Percentiles rank a stretch among this genome's conserved stretches.
phyloP scores from a whole-genome alignment of 2,329 filamentous ascomycete species.

The Fusarium stilboides region DNA sequence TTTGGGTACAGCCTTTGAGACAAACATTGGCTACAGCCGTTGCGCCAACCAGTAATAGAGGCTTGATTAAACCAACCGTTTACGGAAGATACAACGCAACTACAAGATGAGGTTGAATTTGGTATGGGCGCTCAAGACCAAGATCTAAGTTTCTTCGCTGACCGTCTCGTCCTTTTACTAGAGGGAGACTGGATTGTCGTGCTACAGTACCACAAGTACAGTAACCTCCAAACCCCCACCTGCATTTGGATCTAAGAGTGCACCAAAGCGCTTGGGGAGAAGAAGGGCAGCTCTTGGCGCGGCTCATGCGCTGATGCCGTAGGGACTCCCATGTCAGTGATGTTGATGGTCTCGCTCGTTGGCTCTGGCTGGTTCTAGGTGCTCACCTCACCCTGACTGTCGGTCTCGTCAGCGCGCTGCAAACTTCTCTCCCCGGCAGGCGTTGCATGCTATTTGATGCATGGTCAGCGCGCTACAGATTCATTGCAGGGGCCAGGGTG shows the following conservation, averaged over 20 bases:
- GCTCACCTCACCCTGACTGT: slow-evolving; percentile 41
- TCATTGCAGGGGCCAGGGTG: slow-evolving; percentile 27
- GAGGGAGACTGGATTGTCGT: slow-evolving; percentile 12
- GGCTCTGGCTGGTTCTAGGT: slow-evolving; percentile 16
- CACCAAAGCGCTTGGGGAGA: slow-evolving; percentile 29
- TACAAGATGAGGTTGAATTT: slow-evolving; percentile 16
- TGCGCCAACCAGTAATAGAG: slow-evolving; percentile 9
- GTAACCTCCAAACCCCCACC: slow-evolving; percentile 37
- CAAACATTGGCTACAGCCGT: not conserved
- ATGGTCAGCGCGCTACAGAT: slow-evolving; percentile 41
- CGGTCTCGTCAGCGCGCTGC: slow-evolving; percentile 38
- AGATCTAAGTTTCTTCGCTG: slow-evolving; percentile 13
- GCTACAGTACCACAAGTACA: slow-evolving; percentile 15
- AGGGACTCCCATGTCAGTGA: slow-evolving; percentile 16
- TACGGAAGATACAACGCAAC: slow-evolving; percentile 24
- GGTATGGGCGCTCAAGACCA: slow-evolving; percentile 15
- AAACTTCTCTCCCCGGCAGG: slow-evolving; percentile 29
- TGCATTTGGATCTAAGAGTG: slow-evolving; percentile 42
- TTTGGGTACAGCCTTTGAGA: slow-evolving; percentile 4
- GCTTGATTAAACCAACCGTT: slow-evolving; percentile 25
- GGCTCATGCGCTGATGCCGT: slow-evolving; percentile 30
- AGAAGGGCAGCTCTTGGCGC: slow-evolving; percentile 38
- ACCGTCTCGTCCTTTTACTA: not conserved
- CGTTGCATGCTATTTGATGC: slow-evolving; percentile 33
- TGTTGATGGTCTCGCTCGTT: not conserved